Evolutionary conservation across 345 rosid genomes (phyloP), one percentile per base, ranked within the genome.

Genomic region (Cardamine resedifolia): DNA sequence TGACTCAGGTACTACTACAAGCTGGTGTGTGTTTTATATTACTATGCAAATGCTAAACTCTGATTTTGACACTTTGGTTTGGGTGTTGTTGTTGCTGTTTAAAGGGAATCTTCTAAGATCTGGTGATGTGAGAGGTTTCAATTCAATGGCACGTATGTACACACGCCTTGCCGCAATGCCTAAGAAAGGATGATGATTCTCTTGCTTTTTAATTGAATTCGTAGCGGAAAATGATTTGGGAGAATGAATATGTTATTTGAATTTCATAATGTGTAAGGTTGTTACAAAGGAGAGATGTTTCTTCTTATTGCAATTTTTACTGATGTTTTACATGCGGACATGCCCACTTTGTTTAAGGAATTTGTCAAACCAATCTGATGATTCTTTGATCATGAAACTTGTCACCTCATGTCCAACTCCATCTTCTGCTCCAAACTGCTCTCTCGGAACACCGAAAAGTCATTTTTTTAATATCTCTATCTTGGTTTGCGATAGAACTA

Each of bases 121-220:
- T 4, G 99, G 98, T 2, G 99, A 96, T 57, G 74, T 82, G 28
- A 86, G 99, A 80, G 99, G 98, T 39, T 92, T 81, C 77, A 94
- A 88, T 67, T 96, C 99, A 30, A 92, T 95, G 99, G 99, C 97
- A 30, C 87, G 87, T 64, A 91, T 95, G 99, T 95, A 91, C 64
- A 89, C 79, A 16, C 73, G 74, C 58, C 69, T 77, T 6, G 76
- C 98, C 0, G 99, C 99, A 14, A 81, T 88, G 81, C 96, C 97
- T 8, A 94, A 89, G 86, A 94, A 91, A 78, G 95, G 97, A 44
- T 91, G 85, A 94, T 62, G 44, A 2, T 43, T 5, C 7, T 34
- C 36, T 39, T 27, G 10, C 16, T 30, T 60, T 34, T 19, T 45
- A 16, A 30, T 24, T 49, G 8, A 18, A 8, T 11, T 10, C 6